These are phyloP conservation scores for Albifimbria verrucaria DNA, from an alignment of 2,329 filamentous ascomycete genomes.

Conservation along the genomic window DNA sequence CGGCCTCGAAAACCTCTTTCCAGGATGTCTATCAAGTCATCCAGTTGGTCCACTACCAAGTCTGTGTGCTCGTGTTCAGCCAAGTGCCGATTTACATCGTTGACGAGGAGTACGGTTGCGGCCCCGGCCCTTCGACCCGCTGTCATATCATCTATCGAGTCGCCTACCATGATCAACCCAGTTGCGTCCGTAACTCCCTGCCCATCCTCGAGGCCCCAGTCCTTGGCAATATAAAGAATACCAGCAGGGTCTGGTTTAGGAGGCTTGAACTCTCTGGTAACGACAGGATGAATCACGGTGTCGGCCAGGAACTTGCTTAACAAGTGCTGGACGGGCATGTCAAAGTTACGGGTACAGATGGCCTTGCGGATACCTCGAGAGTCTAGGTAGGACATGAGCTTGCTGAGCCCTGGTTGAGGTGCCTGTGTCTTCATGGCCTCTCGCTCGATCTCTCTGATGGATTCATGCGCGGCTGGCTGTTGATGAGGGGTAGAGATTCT, in stretches of 20 bases:
- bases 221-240: constrained; percentile 77
- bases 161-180: constrained; percentile 64
- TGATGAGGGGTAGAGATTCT: constrained; percentile 62
- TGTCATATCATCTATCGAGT: constrained; percentile 89
- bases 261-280: constrained; percentile 78
- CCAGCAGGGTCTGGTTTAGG: constrained; percentile 88
- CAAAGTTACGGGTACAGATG: constrained; percentile 94
- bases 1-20: constrained; percentile 69
- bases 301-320: constrained; percentile 69
- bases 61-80: constrained; percentile 73
- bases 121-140: constrained; percentile 81
- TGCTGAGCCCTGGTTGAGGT: constrained; percentile 74
- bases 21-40: constrained; percentile 72
- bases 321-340: constrained; percentile 71
- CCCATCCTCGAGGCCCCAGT: constrained; percentile 60
- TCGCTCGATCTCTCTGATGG: constrained; percentile 77
- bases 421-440: constrained; percentile 75
- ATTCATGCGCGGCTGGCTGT: constrained; percentile 64
- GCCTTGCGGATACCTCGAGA: constrained; percentile 65
- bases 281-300: constrained; percentile 69
- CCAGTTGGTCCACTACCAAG: constrained; percentile 65
- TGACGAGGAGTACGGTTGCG: constrained; percentile 83
- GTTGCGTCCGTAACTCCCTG: constrained; percentile 37
- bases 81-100: constrained; percentile 73
- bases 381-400: constrained; percentile 82